These are phyloP conservation scores for Candida anglica DNA, from an alignment of 805 yeast species.

Conservation along the genomic window DNA sequence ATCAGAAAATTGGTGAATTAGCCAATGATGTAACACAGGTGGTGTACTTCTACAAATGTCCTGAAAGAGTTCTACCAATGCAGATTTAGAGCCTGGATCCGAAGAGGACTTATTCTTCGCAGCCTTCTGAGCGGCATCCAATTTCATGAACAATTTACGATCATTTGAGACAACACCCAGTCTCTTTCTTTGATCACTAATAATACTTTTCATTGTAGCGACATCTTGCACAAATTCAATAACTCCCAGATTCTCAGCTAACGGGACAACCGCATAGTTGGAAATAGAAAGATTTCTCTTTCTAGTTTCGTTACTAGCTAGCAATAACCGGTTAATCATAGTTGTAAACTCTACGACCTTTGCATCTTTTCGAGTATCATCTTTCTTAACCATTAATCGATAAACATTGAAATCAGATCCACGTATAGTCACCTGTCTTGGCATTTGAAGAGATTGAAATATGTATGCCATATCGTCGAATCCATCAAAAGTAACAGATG, in stretches of 20 bases:
- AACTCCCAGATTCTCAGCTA: constrained; percentile 82
- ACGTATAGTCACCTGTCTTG: constrained; percentile 66
- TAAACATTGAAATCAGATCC: constrained; percentile 80
- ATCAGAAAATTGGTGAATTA: constrained; percentile 81
- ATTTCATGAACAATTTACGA: constrained; percentile 21
- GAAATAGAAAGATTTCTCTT: constrained; percentile 67
- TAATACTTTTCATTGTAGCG: constrained; percentile 29
- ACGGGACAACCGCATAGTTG: constrained; percentile 84
- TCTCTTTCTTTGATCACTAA: constrained; percentile 23
- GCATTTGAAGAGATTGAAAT: constrained; percentile 81
- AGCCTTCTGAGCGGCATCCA: constrained; percentile 28
- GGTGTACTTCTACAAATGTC: constrained; percentile 36
- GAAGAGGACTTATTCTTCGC: constrained; percentile 13
- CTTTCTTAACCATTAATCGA: constrained; percentile 78
- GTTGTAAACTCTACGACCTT: constrained; percentile 89
- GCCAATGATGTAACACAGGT: constrained; percentile 85
- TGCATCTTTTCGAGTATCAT: constrained; percentile 93
- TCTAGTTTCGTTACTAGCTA: constrained; percentile 65
- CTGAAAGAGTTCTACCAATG: constrained; percentile 15
- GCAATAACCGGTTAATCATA: constrained; percentile 72
- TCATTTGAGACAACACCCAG: constrained; percentile 20
- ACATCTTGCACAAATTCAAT: constrained; percentile 57
- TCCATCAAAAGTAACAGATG: constrained; percentile 48
- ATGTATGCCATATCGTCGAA: constrained; percentile 69
- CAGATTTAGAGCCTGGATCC: constrained; percentile 4